Evolutionary conservation across 2,329 filamentous ascomycete genomes (phyloP).

Genomic region (Hortaea werneckii): DNA sequence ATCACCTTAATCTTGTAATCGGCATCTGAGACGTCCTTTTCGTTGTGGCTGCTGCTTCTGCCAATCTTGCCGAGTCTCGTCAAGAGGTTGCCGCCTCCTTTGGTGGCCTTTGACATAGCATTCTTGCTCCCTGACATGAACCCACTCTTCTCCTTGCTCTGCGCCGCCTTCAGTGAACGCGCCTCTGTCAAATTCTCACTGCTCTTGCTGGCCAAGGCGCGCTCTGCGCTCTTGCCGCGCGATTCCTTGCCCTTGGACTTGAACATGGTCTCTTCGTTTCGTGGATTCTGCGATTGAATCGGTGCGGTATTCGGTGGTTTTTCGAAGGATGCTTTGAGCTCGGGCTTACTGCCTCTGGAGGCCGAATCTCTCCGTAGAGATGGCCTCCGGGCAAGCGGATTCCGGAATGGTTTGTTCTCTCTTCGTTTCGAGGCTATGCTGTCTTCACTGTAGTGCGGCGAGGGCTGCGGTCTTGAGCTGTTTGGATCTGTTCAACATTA

Average conservation of each 20-base stretch:
- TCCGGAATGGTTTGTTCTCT: conserved; percentile 18
- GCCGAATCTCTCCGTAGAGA: conserved; percentile 23
- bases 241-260: conserved; percentile 15
- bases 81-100: conserved; percentile 15
- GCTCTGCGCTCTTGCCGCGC: conserved; percentile 25
- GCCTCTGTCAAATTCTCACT: conserved; percentile 15
- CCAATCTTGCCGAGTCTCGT: conserved; percentile 21
- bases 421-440: conserved; percentile 15
- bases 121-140: conserved; percentile 21
- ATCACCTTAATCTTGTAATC: conserved; percentile 78
- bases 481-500: conserved; percentile 5
- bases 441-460: conserved; percentile 21
- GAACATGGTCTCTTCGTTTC: conserved; percentile 14
- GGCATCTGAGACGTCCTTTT: conserved; percentile 55
- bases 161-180: conserved; percentile 8
- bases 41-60: conserved; percentile 55
- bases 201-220: conserved; percentile 13
- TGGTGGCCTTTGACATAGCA: conserved; percentile 15
- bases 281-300: conserved; percentile 14
- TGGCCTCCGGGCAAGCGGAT: conserved; percentile 16
- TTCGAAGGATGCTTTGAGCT: conserved; percentile 14
- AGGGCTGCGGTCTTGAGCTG: conserved; percentile 13
- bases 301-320: conserved; percentile 20
- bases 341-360: conserved; percentile 13
- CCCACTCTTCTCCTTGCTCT: conserved; percentile 13